Base-by-base conservation (phyloP, 306 rosid species). In the Prosopis cineraria region DNA sequence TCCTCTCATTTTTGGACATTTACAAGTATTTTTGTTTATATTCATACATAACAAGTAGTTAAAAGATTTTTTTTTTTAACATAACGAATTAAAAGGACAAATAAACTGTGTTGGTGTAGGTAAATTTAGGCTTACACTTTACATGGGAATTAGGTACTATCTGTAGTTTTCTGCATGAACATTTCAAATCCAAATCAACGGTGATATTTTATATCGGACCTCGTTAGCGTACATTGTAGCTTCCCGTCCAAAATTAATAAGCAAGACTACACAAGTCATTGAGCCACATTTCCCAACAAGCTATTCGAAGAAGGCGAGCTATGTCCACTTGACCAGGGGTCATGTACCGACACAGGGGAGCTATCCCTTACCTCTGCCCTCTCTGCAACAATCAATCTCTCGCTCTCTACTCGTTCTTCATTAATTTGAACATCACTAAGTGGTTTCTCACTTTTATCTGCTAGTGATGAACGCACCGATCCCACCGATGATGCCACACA, bases 271-370 rank as follows among this genome's bases (percentile, higher is more conserved):
- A 12, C 1, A 27, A 41, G 88, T 91, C 90, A 93, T 47, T 76
- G 90, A 53, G 82, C 80, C 33, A 80, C 88, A 48, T 90, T 93
- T 56, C 90, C 94, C 91, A 96, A 82, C 82, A 96, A 87, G 85
- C 96, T 91, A 80, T 87, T 96, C 68, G 96, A 50, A 78, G 99
- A 93, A 79, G 98, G 97, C 52, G 99, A 93, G 88, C 99, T 93
- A 10, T 84, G 93, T 76, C 86, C 93, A 86, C 98, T 96, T 11
- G 90, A 85, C 99, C 99, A 96, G 72, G 93, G 96, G 75, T 91
- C 93, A 3, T 93, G 96, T 36, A 96, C 93, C 12, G 96, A 96
- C 50, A 91, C 94, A 72, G 99, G 98, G 44, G 99, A 95, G 83
- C 80, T 79, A 62, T 96, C 97, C 62, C 79, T 82, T 72, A 85